Evolutionary conservation across 1,139 yeast genomes (phyloP), one percentile per base, ranked within the genome.

Genomic region (Debaryomycetaceae sp.): DNA sequence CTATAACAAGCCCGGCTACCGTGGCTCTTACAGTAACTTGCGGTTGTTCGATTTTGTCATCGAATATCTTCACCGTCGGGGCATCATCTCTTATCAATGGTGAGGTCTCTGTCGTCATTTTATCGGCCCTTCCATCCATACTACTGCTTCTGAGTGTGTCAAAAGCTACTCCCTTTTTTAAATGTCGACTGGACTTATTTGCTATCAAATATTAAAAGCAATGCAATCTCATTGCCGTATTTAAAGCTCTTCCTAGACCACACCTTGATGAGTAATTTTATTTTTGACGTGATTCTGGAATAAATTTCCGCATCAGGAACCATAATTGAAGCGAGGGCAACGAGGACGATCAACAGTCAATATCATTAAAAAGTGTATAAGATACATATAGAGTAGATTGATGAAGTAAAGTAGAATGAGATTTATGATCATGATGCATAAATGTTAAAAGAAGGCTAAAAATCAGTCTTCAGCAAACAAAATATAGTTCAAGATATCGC

Each of bases 401-500:
- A 34, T 8, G 36, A 34, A 34, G 23, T 13, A 34, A 13, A 34
- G n/a, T 9, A 5, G n/a, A n/a, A 34, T 13, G 23, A 34, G 7
- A 17, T 34, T 13, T 34, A 34, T 34, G 23, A 34, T 34, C 36
- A 34, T 34, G 17, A 34, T 34, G 36, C 36, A 34, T 17, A 13
- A 34, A 34, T 13, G 23, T 34, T 8, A 4, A 8, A 4, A 27
- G 11, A 27, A 27, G 8, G 4, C 31, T 7, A 27, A 27, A 27
- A 27, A 42, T 50, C 60, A 72, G 51, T 69, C 78, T 53, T 83
- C 87, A 27, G 85, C 90, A 60, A 83, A 81, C 51, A 89, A 72
- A 45, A 93, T 80, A 62, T 93, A 95, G 62, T 82, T 81, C 57
- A 95, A 77, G 47, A 93, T 90, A 65, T 95, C 99, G 62, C 97